phyloP scores from a whole-genome alignment of 495 filamentous ascomycete genomes.

The Achaetomiella virescens region DNA sequence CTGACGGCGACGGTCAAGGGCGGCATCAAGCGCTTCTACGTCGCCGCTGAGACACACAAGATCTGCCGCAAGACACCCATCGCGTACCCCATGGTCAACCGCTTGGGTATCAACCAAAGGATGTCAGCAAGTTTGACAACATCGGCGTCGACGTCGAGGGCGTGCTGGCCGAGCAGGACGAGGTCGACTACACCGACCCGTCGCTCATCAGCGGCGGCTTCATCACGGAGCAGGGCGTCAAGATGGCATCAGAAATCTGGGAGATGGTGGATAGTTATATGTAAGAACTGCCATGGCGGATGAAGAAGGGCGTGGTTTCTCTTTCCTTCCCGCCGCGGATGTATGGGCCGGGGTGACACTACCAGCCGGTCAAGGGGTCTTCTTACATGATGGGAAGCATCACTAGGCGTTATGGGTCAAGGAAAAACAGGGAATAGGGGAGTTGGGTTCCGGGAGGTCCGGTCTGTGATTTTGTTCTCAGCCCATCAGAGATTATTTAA shows the following conservation, averaged over 20 bases:
- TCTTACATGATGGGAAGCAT: too few relatives aligned
- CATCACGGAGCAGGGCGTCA: slow-evolving; percentile 40
- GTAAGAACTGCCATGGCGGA: too few relatives aligned
- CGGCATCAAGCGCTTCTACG: slow-evolving; percentile 68
- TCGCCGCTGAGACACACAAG: slow-evolving; percentile 92
- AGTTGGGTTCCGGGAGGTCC: too few relatives aligned
- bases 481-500: too few relatives aligned
- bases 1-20: slow-evolving; percentile 64
- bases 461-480: too few relatives aligned
- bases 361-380: too few relatives aligned
- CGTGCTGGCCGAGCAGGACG: slow-evolving; percentile 29
- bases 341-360: too few relatives aligned
- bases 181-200: slow-evolving; percentile 77
- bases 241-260: slow-evolving; percentile 34
- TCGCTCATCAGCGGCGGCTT: slow-evolving; percentile 15
- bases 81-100: slow-evolving; percentile 20
- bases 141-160: slow-evolving; percentile 32
- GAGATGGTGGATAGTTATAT: slow-evolving; percentile 32
- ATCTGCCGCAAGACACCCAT: slow-evolving; percentile 28
- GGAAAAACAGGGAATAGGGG: too few relatives aligned
- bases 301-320: not conserved
- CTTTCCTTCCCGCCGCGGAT: too few relatives aligned
- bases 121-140: slow-evolving; percentile 59
- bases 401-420: too few relatives aligned
- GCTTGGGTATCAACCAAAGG: slow-evolving; percentile 56